Evolutionary conservation across 2,329 filamentous ascomycete genomes (phyloP).

Genomic region (Ramularia collo-cygni): DNA sequence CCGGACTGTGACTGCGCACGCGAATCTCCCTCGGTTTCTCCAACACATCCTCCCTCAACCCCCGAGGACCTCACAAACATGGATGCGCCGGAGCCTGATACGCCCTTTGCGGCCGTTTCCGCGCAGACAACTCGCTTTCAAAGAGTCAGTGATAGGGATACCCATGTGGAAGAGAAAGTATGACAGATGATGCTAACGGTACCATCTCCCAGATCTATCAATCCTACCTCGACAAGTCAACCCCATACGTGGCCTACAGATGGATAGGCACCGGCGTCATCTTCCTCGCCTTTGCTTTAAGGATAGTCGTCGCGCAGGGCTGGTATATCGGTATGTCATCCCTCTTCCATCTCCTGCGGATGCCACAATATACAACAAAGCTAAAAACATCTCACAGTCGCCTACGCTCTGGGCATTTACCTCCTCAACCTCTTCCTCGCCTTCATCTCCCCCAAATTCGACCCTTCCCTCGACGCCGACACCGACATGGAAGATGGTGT

Average conservation of each 20-base stretch:
- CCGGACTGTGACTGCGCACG: no score
- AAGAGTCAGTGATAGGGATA: slow-evolving; percentile 48
- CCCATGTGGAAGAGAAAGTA: not conserved
- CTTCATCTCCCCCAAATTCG: slow-evolving; percentile 97
- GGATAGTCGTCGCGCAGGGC: slow-evolving; percentile 87
- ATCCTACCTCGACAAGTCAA: slow-evolving; percentile 86
- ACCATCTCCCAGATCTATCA: slow-evolving; percentile 68
- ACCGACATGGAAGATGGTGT: slow-evolving; percentile 90
- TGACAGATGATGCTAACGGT: not conserved
- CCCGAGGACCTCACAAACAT: slow-evolving; percentile 41
- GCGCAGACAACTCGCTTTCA: slow-evolving; percentile 72
- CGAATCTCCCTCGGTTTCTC: no score
- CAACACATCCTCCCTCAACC: no score
- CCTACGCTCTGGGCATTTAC: slow-evolving; percentile 97
- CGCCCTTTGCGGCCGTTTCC: slow-evolving; percentile 83
- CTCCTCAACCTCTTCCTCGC: slow-evolving; percentile 98
- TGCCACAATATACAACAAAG: not conserved
- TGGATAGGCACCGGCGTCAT: slow-evolving; percentile 77
- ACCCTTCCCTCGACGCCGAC: slow-evolving; percentile 90
- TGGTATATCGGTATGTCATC: slow-evolving; percentile 98
- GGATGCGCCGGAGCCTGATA: slow-evolving; percentile 85
- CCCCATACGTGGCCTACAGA: slow-evolving; percentile 80
- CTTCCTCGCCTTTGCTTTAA: slow-evolving; percentile 74
- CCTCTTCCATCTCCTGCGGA: not conserved
- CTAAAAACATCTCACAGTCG: slow-evolving; percentile 52